A percentile compares a stretch with the other conserved stretches of the same genome.
Evolutionary conservation across 2,329 filamentous ascomycete genomes (phyloP).

Genomic region (Ascochyta lentis): DNA sequence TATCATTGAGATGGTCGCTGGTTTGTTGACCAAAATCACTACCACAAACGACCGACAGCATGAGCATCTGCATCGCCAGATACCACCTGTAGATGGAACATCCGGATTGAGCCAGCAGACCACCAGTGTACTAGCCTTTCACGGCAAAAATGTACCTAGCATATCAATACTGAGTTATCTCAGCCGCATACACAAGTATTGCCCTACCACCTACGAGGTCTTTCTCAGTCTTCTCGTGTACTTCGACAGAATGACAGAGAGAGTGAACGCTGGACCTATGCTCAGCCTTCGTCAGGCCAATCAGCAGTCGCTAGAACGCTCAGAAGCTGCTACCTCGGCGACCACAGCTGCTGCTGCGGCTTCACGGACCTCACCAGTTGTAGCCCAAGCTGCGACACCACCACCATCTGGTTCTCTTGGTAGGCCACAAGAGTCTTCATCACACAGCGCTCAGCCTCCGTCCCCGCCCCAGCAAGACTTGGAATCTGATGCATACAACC

Average conservation of each 20-base stretch:
- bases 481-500: slow-evolving; percentile 57
- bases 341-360: slow-evolving; percentile 36
- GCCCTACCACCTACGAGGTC: slow-evolving; percentile 96
- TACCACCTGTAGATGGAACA: slow-evolving; percentile 66
- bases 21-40: slow-evolving; percentile 94
- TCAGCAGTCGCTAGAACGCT: slow-evolving; percentile 55
- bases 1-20: slow-evolving; percentile 98
- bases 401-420: slow-evolving; percentile 58
- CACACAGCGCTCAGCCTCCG: slow-evolving; percentile 41
- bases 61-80: slow-evolving; percentile 81
- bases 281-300: slow-evolving; percentile 64
- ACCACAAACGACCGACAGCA: slow-evolving; percentile 95
- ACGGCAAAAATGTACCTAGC: slow-evolving; percentile 96
- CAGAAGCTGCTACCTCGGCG: slow-evolving; percentile 38
- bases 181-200: slow-evolving; percentile 97
- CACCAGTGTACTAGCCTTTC: slow-evolving; percentile 86
- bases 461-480: slow-evolving; percentile 49
- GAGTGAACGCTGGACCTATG: slow-evolving; percentile 82
- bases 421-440: slow-evolving; percentile 43
- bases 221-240: slow-evolving; percentile 95
- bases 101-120: slow-evolving; percentile 68
- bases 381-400: slow-evolving; percentile 55
- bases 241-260: slow-evolving; percentile 98
- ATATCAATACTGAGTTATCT: slow-evolving; percentile 97
- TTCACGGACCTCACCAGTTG: slow-evolving; percentile 28